A percentile compares a stretch with the other conserved stretches of the same genome.
Evolutionary conservation across 2,329 filamentous ascomycete species (phyloP).

Genomic region (Penicillium brevicompactum): DNA sequence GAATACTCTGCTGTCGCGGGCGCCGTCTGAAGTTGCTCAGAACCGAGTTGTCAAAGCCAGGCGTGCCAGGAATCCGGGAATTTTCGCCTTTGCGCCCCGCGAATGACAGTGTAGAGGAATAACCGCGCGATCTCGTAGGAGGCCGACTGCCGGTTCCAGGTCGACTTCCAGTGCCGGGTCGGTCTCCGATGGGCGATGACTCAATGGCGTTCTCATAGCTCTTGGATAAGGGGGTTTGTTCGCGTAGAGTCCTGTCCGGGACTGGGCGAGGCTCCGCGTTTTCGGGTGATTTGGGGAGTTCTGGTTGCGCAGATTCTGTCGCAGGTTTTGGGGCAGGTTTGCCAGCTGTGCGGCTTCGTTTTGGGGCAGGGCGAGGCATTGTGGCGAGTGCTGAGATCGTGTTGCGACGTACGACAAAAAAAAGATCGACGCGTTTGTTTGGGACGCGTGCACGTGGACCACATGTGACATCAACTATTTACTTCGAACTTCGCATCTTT

Average conservation of each 20-base stretch:
- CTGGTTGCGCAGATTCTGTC: conserved; percentile 5
- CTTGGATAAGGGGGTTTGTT: conserved; percentile 35
- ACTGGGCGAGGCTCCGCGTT: conserved; percentile 16
- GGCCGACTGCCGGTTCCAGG: conserved; percentile 38
- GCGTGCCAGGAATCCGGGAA: conserved; percentile 42
- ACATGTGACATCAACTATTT: conserved; percentile 4
- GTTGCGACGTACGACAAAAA: not conserved
- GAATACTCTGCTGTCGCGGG: conserved; percentile 47
- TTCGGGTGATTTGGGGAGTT: conserved; percentile 15
- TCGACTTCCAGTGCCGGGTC: conserved; percentile 35
- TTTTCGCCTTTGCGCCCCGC: conserved; percentile 41
- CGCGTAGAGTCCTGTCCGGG: conserved; percentile 23
- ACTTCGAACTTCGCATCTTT: too few species aligned
- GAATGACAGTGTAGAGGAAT: conserved; percentile 42
- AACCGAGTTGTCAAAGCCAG: conserved; percentile 46
- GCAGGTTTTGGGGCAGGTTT: conserved; percentile 10
- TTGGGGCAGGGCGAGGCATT: conserved; percentile 28
- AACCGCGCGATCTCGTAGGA: conserved; percentile 40
- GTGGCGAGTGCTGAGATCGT: not conserved
- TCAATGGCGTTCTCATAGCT: conserved; percentile 37
- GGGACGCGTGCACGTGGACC: conserved; percentile 21
- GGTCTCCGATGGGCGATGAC: conserved; percentile 38
- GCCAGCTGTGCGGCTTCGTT: conserved; percentile 19
- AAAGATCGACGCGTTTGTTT: conserved; percentile 15
- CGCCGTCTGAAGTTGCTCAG: conserved; percentile 48